These are phyloP conservation scores for Globisporangium alternatum DNA, from an alignment of 352 stramenopile genomes.

Conservation along the genomic window DNA sequence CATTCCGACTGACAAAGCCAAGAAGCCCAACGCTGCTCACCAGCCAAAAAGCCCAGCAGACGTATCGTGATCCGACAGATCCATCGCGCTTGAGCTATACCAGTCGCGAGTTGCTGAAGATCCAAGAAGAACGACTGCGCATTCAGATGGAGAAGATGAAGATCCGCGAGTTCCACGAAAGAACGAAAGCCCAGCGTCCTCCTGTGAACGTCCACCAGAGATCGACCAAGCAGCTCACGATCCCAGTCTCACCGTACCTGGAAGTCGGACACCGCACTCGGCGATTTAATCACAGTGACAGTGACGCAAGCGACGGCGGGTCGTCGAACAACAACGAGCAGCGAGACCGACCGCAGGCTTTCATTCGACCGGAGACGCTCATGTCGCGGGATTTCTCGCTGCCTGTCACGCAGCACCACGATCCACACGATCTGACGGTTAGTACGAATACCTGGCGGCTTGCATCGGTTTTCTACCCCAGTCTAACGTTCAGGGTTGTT, in stretches of 20 bases:
- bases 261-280: constrained; percentile 55
- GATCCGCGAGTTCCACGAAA: constrained; percentile 77
- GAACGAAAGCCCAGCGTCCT: constrained; percentile 60
- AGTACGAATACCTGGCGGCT: background rate
- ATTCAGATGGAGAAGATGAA: constrained; percentile 70
- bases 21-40: constrained; percentile 52
- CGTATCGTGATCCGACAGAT: constrained; percentile 36
- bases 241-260: constrained; percentile 68
- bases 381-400: constrained; percentile 18
- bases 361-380: constrained; percentile 20
- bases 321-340: background rate
- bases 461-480: background rate
- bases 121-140: constrained; percentile 66
- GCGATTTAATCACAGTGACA: constrained; percentile 23
- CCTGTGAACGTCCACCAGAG: constrained; percentile 70
- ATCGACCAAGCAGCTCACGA: constrained; percentile 78
- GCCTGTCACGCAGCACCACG: constrained; percentile 1
- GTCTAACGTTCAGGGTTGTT: constrained; percentile 5
- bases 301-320: constrained; percentile 17
- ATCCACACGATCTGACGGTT: constrained; percentile 10
- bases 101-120: constrained; percentile 70
- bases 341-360: constrained; percentile 3
- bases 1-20: constrained; percentile 46
- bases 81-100: constrained; percentile 67
- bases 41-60: constrained; percentile 28